These are phyloP conservation scores for Brassica nigra DNA, from an alignment of 345 rosid genomes.

Conservation along the genomic window DNA sequence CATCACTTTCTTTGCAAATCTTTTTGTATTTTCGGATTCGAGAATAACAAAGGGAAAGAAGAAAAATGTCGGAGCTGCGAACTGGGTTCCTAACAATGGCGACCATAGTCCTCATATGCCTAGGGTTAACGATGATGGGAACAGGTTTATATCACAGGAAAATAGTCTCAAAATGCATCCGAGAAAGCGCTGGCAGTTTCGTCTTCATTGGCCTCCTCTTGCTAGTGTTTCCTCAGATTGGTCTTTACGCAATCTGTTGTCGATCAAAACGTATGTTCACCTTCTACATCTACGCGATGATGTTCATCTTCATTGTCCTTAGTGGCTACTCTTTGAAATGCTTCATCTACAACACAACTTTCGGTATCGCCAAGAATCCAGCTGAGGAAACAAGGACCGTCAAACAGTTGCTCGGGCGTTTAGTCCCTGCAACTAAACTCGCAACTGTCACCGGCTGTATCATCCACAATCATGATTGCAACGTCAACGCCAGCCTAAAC, in stretches of 20 bases:
- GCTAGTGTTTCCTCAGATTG: slow-evolving; percentile 33
- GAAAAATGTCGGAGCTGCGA: slow-evolving; percentile 32
- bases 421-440: slow-evolving; percentile 24
- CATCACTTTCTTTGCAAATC: not conserved
- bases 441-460: slow-evolving; percentile 7
- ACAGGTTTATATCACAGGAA: slow-evolving; percentile 30
- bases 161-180: slow-evolving; percentile 23
- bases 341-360: slow-evolving; percentile 22
- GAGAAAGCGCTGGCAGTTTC: slow-evolving; percentile 20
- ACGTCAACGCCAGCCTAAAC: slow-evolving; percentile 36
- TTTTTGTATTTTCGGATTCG: not conserved
- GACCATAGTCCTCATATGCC: slow-evolving; percentile 26
- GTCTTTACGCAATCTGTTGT: slow-evolving; percentile 33
- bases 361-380: slow-evolving; percentile 36
- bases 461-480: slow-evolving; percentile 33
- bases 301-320: slow-evolving; percentile 8
- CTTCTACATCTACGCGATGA: slow-evolving; percentile 28
- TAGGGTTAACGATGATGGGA: slow-evolving; percentile 31
- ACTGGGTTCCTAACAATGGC: slow-evolving; percentile 38
- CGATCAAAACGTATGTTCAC: slow-evolving; percentile 27
- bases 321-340: slow-evolving; percentile 34
- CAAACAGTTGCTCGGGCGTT: slow-evolving; percentile 26
- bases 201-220: slow-evolving; percentile 18
- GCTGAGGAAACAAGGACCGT: slow-evolving; percentile 21
- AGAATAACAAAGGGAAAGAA: not conserved